Evolutionary conservation across 192 early-diverging fungal genomes (phyloP), one percentile per base, ranked within the genome.

Genomic region (Linnemannia hyalina): DNA sequence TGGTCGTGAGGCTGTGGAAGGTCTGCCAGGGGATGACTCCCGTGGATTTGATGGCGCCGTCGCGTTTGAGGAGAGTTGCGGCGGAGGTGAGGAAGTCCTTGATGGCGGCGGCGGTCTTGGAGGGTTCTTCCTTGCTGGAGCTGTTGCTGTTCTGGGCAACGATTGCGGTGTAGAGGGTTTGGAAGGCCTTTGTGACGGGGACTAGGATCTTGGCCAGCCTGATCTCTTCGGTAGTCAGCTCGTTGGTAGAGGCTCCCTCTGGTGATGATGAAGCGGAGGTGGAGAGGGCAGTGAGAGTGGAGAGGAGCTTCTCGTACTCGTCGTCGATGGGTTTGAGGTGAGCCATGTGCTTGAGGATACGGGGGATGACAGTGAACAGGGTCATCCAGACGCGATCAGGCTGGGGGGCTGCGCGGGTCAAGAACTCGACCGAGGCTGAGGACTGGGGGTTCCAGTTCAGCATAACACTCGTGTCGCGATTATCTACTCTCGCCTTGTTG

Each of bases 391-490:
- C 68, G 78, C 82, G 89, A 63, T 90, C 86, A 54, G 81, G 81
- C 20, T 82, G 89, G 3, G 76, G 32, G 0, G 92, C 76, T 20
- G 89, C 76, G 20, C 89, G 89, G 22, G 86, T 89, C 26, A 90
- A 41, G 46, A 85, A 77, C 74, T 92, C 89, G 22, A 87, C 74
- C 11, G 89, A 76, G 1, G 75, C 54, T 10, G 72, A 69, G 9
- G 80, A 86, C 20, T 75, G 69, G 15, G 90, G 77, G 46, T 87
- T 91, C 87, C 84, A 93, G 77, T 92, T 91, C 49, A 88, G 81
- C 90, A 97, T 91, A 22, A 95, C 93, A 11, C 75, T 88, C 13
- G 92, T 88, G 77, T 97, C 96, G 29, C 96, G 92, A 75, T 97
- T 96, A 49, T 97, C 96, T 41, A 91, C 88, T 35, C 88, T 88